Evolutionary conservation across 305 asterid species (phyloP), one percentile per base, ranked within the genome.

Genomic region (Fraxinus floribunda): DNA sequence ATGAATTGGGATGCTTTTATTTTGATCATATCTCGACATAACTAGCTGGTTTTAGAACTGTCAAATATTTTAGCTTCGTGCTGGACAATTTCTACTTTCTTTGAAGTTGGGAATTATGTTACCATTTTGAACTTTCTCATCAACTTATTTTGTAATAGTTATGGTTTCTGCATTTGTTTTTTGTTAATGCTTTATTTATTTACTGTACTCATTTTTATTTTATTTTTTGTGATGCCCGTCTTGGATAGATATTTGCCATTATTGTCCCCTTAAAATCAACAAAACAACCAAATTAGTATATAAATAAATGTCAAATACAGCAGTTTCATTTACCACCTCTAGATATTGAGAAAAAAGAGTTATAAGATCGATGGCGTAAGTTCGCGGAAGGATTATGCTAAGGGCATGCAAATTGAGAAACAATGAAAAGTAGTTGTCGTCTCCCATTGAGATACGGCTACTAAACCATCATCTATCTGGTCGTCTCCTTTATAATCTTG

Each of bases 381-480:
- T 57, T 57, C 70, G 7, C 30, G 29, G 29, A 60, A 60, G 29
- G 4, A 60, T 60, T 20, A 20, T 30, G 7, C 26, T 18, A 68
- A 10, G 8, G 36, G 75, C 38, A 4, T 24, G 18, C 35, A 26
- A 68, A 29, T 68, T 68, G 38, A 66, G 18, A 66, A 66, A 26
- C 36, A 11, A 29, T 22, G 18, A 66, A 66, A 29, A 24, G 16
- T 66, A 66, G 74, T 26, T 0, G 18, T 24, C 7, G 38, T 68
- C 38, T 66, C 74, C 35, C 46, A 41, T n/a, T 8, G 66, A 30
- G 75, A 81, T 26, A 20, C 16, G 35, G 55, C 57, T 44, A 72
- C 73, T 41, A 75, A 35, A 78, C 24, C 20, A 57, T 77, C 74
- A 75, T 49, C 79, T 49, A 76, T 30, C n/a, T 35, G 16, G n/a